Evolutionary conservation across 2,329 filamentous ascomycete species (phyloP).

Genomic region (Apiospora arundinis): DNA sequence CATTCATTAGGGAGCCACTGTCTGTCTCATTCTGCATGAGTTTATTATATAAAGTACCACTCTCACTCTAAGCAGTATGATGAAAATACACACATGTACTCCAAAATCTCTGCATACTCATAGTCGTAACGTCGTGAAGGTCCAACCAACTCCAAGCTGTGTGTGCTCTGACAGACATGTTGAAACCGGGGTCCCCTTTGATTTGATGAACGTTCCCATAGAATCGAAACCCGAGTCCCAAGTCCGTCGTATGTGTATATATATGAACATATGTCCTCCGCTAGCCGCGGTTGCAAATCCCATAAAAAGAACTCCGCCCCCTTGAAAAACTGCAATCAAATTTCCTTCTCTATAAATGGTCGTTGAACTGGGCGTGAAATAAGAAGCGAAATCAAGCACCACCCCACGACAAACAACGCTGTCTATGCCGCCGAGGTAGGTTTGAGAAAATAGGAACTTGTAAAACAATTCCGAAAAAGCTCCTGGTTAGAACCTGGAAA

Average conservation of each 20-base stretch:
- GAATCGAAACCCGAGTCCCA: background rate
- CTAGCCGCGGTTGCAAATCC: background rate
- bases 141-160: conserved; percentile 11
- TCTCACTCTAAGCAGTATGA: background rate
- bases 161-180: background rate
- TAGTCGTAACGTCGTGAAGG: conserved; percentile 24
- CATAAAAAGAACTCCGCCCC: background rate
- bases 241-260: background rate
- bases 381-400: background rate
- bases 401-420: background rate
- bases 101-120: background rate
- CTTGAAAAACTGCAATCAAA: background rate
- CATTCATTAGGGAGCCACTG: background rate
- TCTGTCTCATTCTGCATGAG: background rate
- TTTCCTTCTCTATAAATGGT: conserved; percentile 6
- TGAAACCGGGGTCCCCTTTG: background rate
- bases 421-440: background rate
- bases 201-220: background rate
- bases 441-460: background rate
- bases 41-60: background rate
- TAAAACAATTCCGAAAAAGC: background rate
- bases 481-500: background rate
- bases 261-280: background rate
- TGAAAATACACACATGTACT: background rate
- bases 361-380: background rate